Evolutionary conservation across 2,329 filamentous ascomycete genomes (phyloP).

Genomic region (Fusarium coicis): DNA sequence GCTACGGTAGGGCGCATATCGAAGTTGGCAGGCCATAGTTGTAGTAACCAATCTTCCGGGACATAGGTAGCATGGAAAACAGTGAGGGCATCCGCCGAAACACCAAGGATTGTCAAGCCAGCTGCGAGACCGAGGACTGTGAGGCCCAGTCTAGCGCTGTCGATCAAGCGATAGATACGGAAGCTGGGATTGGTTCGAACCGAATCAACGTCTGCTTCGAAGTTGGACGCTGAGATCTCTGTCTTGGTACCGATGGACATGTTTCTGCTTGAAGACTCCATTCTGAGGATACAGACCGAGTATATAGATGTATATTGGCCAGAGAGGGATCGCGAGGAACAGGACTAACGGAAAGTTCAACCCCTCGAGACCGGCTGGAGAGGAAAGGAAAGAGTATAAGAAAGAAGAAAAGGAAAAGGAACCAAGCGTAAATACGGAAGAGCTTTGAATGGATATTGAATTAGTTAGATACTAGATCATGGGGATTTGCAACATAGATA

Average conservation of each 20-base stretch:
- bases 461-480: neutral
- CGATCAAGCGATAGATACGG: conserved; percentile 53
- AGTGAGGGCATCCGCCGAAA: conserved; percentile 63
- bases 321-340: neutral
- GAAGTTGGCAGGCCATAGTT: conserved; percentile 68
- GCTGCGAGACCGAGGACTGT: conserved; percentile 62
- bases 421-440: conserved; percentile 2
- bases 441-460: neutral
- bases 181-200: conserved; percentile 51
- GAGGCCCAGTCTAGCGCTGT: conserved; percentile 59
- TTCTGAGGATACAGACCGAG: conserved; percentile 4
- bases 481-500: conserved; percentile 33
- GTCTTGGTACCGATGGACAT: conserved; percentile 51
- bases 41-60: conserved; percentile 58
- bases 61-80: conserved; percentile 67
- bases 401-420: conserved; percentile 8
- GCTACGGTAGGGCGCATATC: conserved; percentile 67
- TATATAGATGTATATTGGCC: neutral
- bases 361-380: conserved; percentile 22
- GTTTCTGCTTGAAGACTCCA: conserved; percentile 28
- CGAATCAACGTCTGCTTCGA: conserved; percentile 58
- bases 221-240: conserved; percentile 57
- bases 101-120: conserved; percentile 63
- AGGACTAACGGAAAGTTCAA: conserved; percentile 10
- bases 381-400: conserved; percentile 11